These are phyloP conservation scores for Moniliophthora roreri DNA, from an alignment of 1,284 basidiomycete species.

Conservation along the genomic window DNA sequence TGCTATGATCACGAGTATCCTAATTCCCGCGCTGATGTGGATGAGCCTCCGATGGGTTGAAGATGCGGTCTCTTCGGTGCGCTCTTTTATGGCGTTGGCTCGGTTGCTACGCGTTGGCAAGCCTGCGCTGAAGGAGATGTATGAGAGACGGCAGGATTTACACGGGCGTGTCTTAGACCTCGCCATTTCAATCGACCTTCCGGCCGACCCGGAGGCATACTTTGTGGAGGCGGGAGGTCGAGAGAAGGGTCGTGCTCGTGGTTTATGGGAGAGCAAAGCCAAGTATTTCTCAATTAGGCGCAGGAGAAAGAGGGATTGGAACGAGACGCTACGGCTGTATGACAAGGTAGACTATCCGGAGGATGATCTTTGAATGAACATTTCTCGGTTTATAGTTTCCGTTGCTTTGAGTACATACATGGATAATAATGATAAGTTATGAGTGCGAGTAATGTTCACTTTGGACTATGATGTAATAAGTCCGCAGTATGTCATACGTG, in stretches of 20 bases:
- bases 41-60: slow-evolving; percentile 84
- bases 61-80: slow-evolving; percentile 74
- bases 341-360: slow-evolving; percentile 77
- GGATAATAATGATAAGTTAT: slow-evolving; percentile 1
- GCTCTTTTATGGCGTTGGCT: slow-evolving; percentile 63
- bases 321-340: slow-evolving; percentile 77
- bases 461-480: too few relatives aligned
- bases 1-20: slow-evolving; percentile 49
- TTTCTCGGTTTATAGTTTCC: too few relatives aligned
- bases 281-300: slow-evolving; percentile 79
- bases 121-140: slow-evolving; percentile 50
- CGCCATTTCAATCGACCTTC: slow-evolving; percentile 63
- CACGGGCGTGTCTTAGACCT: slow-evolving; percentile 64
- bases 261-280: slow-evolving; percentile 63
- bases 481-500: too few relatives aligned
- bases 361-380: slow-evolving; percentile 31
- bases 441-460: too few relatives aligned
- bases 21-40: slow-evolving; percentile 81
- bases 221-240: slow-evolving; percentile 55
- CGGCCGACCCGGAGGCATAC: slow-evolving; percentile 64
- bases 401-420: background rate
- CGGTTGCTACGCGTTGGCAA: slow-evolving; percentile 68
- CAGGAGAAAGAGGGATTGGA: slow-evolving; percentile 84
- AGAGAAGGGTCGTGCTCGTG: slow-evolving; percentile 69
- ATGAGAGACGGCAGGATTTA: slow-evolving; percentile 52